Base-by-base conservation (phyloP, 2,329 filamentous ascomycete species). In the Metarhizium brunneum region DNA sequence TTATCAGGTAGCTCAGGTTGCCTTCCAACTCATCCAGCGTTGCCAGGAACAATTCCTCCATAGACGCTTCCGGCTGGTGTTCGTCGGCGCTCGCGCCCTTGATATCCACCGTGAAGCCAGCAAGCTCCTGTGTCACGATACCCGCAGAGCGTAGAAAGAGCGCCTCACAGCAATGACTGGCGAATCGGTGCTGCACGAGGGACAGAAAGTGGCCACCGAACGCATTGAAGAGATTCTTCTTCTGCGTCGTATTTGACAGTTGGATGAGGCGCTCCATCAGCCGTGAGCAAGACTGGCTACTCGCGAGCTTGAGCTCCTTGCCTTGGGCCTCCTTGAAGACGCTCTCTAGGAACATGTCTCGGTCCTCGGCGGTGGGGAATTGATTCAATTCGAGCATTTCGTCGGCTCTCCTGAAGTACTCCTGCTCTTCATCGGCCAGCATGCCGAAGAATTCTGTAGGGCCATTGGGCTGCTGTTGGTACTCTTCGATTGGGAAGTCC, bases 81-180 rank as follows among this genome's bases (percentile, higher is more conserved):
- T 74, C 71, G 66, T 77, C 67, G 2, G 71, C 71, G 4, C 64
- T 63, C 20, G 73, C 71, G 7, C 76, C 75, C 25, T 76, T 75
- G 20, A 68, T 69, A 42, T 75, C 73, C 36, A 75, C 58, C n/a
- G 68, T 69, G 62, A 66, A 75, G 48, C 67, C 80, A 61, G 68
- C 78, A 69, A 89, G 71, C 70, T 96, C 92, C 58, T 86, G 77
- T 14, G 87, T 87, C 42, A 96, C 88, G 11, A 87, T 74, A 1
- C 88, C 86, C 0, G 92, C 92, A 2, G 89, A 87, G 60, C 88
- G 84, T 51, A 92, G 77, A 69, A 99, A 97, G 36, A 99, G 79
- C 30, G 90, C 90, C 73, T 99, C 94, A 69, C 92, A 96, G 73
- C 92, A 97, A 75, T 99, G 94, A 58, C 92, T 95, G 5, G 94